Evolutionary conservation across 1,139 yeast species (phyloP), one percentile per base, ranked within the genome.

Genomic region (Kodamaea alishanica): DNA sequence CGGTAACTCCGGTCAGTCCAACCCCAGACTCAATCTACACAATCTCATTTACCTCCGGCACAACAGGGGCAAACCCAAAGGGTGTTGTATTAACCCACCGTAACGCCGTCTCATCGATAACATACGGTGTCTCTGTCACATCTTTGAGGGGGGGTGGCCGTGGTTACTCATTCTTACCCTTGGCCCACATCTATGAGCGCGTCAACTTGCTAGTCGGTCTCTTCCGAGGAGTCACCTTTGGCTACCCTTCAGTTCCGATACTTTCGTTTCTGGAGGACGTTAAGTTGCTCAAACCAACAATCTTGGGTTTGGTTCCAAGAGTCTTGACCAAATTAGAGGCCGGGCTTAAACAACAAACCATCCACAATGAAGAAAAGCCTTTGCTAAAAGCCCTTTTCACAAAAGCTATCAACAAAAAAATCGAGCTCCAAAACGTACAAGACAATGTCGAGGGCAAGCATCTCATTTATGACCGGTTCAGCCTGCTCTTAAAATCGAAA

Each of bases 171-270:
- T 78, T 79, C 56, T 67, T 82, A 40, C 89, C 89, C 0, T 64
- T 81, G 52, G 88, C 90, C 1, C 90, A 84, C 56, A 83, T 84
- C 45, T 82, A 75, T 54, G 86, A 82, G 46, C 55, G 75, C 43
- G 60, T 60, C 58, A 54, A 56, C 27, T 39, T 63, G 27, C 44
- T 52, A 9, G 51, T 49, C 33, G 55, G 51, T 49, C 76, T 42
- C 10, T 49, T 61, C 27, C 33, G 46, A 30, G 72, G 70, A 26
- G 47, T 57, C 10, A 56, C 65, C 7, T 48, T 72, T 30, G 73
- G 73, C 4, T 65, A 70, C 55, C 76, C 77, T 2, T 70, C 62
- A 43, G 54, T 60, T 6, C 56, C 65, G 8, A 55, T 63, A 10
- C 49, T 60, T 31, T 61, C 70, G 5, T 56, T 70, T 31, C 44